These are phyloP conservation scores for Lobosporangium transversale DNA, from an alignment of 192 early-diverging fungal species.

Conservation along the genomic window DNA sequence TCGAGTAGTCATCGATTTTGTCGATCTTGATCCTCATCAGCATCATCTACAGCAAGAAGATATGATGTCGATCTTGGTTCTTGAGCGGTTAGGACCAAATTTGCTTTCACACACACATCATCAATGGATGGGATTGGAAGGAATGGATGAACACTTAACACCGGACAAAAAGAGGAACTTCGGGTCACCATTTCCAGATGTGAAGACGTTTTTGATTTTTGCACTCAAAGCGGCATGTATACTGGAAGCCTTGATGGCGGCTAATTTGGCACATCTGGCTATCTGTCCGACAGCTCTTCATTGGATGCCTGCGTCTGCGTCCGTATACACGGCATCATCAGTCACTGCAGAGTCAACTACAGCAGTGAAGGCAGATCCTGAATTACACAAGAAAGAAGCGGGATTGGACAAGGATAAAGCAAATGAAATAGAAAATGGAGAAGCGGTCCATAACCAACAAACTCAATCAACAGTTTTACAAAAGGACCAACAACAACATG, in stretches of 20 bases:
- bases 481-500: too few species aligned
- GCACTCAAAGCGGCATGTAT: constrained; percentile 37
- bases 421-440: too few species aligned
- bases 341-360: neutral
- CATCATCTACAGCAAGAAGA: too few species aligned
- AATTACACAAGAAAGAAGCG: too few species aligned
- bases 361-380: neutral
- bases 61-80: constrained; percentile 35
- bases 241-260: constrained; percentile 16
- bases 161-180: neutral
- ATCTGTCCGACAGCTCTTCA: constrained; percentile 39
- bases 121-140: constrained; percentile 31
- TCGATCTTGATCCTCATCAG: constrained; percentile 38
- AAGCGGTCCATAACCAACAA: too few species aligned
- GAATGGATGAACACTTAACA: constrained; percentile 6
- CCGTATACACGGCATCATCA: neutral
- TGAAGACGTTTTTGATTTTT: constrained; percentile 37
- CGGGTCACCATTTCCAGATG: constrained; percentile 43
- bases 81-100: constrained; percentile 36
- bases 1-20: constrained; percentile 34
- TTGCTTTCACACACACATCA: constrained; percentile 30
- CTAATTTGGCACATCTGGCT: constrained; percentile 33
- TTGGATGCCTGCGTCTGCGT: constrained; percentile 21
- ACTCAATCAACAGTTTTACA: neutral
- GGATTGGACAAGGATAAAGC: too few species aligned